Conservation (phyloP, 2,329 filamentous ascomycete species). For the Talaromyces sp. region DNA sequence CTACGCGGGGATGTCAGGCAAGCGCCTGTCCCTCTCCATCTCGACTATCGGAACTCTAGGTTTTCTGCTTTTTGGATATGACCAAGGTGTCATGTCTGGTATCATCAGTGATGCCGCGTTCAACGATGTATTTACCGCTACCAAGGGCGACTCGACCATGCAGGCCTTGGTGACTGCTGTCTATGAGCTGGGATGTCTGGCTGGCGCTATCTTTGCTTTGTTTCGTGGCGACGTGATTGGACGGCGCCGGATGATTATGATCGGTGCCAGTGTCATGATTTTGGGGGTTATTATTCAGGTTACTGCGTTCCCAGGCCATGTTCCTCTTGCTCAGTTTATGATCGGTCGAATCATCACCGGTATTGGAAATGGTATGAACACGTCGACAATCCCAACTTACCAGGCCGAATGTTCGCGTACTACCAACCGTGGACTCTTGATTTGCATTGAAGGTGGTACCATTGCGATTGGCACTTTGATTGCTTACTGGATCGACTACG, state of each 20-base stretch:
- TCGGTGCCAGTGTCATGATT: constrained; percentile 55
- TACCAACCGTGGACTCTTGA: constrained; percentile 60
- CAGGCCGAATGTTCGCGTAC: constrained; percentile 55
- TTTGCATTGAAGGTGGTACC: constrained; percentile 58
- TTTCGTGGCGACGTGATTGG: constrained; percentile 38
- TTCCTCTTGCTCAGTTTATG: constrained; percentile 52
- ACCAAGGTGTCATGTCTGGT: constrained; percentile 65
- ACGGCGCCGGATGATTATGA: constrained; percentile 52
- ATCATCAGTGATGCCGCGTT: constrained; percentile 53
- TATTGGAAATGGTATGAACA: constrained; percentile 58
- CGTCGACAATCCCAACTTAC: constrained; percentile 52
- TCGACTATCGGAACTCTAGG: constrained; percentile 53
- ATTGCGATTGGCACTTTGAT: constrained; percentile 54
- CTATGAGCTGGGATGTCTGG: constrained; percentile 45
- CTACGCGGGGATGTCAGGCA: constrained; percentile 61
- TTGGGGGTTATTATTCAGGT: constrained; percentile 42
- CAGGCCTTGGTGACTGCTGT: constrained; percentile 52
- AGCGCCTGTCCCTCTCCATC: constrained; percentile 35
- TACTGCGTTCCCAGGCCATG: constrained; percentile 32
- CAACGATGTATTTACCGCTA: constrained; percentile 35
- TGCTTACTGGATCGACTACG: constrained; percentile 55
- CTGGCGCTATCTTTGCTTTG: constrained; percentile 38
- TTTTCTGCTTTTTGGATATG: constrained; percentile 65
- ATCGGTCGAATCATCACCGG: constrained; percentile 55
- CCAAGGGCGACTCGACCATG: constrained; percentile 43